Base-by-base conservation (phyloP, 208 protist species). In the Crithidia bombi region DNA sequence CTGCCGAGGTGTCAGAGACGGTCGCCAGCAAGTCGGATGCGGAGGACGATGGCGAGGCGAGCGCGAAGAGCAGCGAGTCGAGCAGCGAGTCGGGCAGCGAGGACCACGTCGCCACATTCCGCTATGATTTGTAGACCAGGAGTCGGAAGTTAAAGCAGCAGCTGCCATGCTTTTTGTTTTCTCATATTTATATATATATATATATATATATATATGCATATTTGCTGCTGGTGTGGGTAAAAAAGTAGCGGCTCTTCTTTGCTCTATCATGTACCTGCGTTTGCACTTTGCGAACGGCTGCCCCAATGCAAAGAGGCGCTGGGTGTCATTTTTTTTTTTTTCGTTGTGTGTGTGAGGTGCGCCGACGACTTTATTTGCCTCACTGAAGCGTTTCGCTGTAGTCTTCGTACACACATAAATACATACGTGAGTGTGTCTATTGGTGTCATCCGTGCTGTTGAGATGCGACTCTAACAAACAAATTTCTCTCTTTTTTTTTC, bases 61-160 rank as follows among this genome's bases (percentile, higher is more conserved):
- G 70, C 44, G 70, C 67, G 32, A 39, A 28, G 41, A 75, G 69
- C 61, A 75, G 69, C 41, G 69, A 75, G 33, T 69, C 70, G n/a
- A 62, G 44, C 28, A 64, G 57, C 28, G 69, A 75, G 33, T 69
- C 70, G n/a, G 70, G 44, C 28, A 64, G 57, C 28, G 57, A 51
- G 41, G 70, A 51, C 23, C 70, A 75, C 65, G 70, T 75, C 41
- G 50, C 70, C 14, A 75, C 70, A 9, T 75, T 75, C 30, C 59
- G 54, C 52, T 75, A 69, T 21, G 61, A 75, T 21, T 7, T 68
- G 39, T 75, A 75, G 52, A 41, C 17, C 17, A 4, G n/a, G 23
- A 23, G n/a, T 14, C n/a, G n/a, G n/a, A n/a, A n/a, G n/a, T n/a
- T n/a, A n/a, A n/a, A n/a, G n/a, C n/a, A n/a, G n/a, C n/a, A n/a